These are phyloP conservation scores for Penicillium crustosum DNA, from an alignment of 2,329 filamentous ascomycete genomes.

Conservation along the genomic window DNA sequence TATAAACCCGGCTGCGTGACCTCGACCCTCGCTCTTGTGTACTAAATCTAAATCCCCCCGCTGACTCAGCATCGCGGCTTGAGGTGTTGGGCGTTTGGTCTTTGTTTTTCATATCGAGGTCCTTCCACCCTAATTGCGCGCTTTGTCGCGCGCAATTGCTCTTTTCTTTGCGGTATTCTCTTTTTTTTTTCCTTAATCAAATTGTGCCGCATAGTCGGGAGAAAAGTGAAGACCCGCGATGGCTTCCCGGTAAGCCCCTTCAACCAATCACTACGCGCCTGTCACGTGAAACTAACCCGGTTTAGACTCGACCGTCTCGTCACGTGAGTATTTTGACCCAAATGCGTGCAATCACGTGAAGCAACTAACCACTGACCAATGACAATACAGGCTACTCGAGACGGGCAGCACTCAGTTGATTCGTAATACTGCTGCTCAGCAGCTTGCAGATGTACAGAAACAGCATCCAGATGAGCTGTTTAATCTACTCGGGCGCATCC, in stretches of 20 bases:
- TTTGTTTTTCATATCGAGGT: slow-evolving; percentile 15
- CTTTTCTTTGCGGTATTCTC: slow-evolving; percentile 9
- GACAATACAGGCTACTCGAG: slow-evolving; percentile 73
- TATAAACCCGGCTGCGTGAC: slow-evolving; percentile 50
- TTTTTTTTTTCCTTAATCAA: slow-evolving; percentile 17
- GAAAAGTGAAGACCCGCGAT: slow-evolving; percentile 36
- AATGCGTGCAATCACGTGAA: not conserved
- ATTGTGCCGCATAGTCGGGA: slow-evolving; percentile 22
- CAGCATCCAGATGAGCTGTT: slow-evolving; percentile 97
- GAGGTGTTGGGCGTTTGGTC: slow-evolving; percentile 22
- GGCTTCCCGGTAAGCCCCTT: slow-evolving; percentile 43
- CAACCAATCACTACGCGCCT: slow-evolving; percentile 27
- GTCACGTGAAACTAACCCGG: slow-evolving; percentile 35
- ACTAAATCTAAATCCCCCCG: slow-evolving; percentile 28
- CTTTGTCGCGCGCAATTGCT: slow-evolving; percentile 14
- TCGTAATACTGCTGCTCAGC: slow-evolving; percentile 92
- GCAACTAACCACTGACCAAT: slow-evolving; percentile 28
- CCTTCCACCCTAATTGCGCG: slow-evolving; percentile 14
- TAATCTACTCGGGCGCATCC: slow-evolving; percentile 86
- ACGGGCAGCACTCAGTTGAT: slow-evolving; percentile 96
- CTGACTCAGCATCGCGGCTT: slow-evolving; percentile 23
- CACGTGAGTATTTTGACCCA: slow-evolving; percentile 63
- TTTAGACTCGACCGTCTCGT: slow-evolving; percentile 77
- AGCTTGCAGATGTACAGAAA: slow-evolving; percentile 96
- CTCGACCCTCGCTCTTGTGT: slow-evolving; percentile 36